Evolutionary conservation across 495 filamentous ascomycete genomes (phyloP).

Genomic region (Penicillium ochrochloron): DNA sequence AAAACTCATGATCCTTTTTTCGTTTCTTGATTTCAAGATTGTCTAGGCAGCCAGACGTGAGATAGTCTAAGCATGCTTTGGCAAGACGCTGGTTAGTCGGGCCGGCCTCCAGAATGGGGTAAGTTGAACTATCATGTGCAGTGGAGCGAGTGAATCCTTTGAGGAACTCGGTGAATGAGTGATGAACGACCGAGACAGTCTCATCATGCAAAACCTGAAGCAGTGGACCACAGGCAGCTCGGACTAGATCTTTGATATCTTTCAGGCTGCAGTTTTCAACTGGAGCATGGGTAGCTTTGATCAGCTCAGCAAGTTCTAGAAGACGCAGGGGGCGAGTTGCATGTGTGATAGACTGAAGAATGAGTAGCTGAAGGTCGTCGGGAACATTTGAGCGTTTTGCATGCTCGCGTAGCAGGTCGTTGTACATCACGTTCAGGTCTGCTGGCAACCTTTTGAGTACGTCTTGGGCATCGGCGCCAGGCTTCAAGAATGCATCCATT

Average conservation of each 20-base stretch:
- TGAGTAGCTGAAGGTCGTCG: slow-evolving; percentile 44
- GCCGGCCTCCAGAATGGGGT: slow-evolving; percentile 13
- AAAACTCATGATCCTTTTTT: slow-evolving; percentile 1
- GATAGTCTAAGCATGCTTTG: slow-evolving; percentile 23
- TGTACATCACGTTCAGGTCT: slow-evolving; percentile 53
- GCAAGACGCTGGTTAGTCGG: slow-evolving; percentile 25
- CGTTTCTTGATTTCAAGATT: slow-evolving; percentile 16
- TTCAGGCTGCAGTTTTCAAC: slow-evolving; percentile 17
- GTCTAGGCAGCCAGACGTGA: slow-evolving; percentile 25
- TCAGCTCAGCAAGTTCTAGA: slow-evolving; percentile 50
- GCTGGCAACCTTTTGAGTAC: slow-evolving; percentile 38
- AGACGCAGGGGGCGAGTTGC: slow-evolving; percentile 54
- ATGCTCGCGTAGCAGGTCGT: slow-evolving; percentile 47
- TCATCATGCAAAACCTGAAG: slow-evolving; percentile 56
- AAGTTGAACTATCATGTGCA: slow-evolving; percentile 5
- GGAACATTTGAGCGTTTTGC: slow-evolving; percentile 37
- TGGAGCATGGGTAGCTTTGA: slow-evolving; percentile 26
- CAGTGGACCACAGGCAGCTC: slow-evolving; percentile 52
- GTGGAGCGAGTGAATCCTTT: slow-evolving; percentile 15
- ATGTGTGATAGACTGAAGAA: slow-evolving; percentile 55
- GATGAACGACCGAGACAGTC: slow-evolving; percentile 54
- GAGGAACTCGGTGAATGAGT: slow-evolving; percentile 60
- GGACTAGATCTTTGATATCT: slow-evolving; percentile 33
- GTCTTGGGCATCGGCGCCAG: slow-evolving; percentile 20
- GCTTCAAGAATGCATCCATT: slow-evolving; percentile 45